These are phyloP conservation scores for Penicillium atrosanguineum DNA, from an alignment of 495 filamentous ascomycete genomes.

Conservation along the genomic window DNA sequence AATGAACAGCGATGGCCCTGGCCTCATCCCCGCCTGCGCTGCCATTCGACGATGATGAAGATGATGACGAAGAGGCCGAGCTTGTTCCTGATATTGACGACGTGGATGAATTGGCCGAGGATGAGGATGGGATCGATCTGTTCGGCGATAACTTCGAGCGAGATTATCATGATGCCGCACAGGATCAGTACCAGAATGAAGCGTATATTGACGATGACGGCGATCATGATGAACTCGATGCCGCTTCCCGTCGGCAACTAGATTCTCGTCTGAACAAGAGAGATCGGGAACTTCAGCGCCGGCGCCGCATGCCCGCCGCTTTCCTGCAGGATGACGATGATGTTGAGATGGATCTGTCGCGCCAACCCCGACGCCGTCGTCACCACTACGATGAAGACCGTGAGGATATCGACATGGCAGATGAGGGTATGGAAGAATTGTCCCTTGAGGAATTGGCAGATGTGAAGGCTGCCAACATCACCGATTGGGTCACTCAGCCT, in stretches of 20 bases:
- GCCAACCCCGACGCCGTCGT: slow-evolving; percentile 74
- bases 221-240: slow-evolving; percentile 71
- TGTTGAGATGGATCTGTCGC: slow-evolving; percentile 74
- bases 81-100: slow-evolving; percentile 84
- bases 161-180: slow-evolving; percentile 66
- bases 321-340: slow-evolving; percentile 91
- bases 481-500: slow-evolving; percentile 90
- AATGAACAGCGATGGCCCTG: slow-evolving; percentile 22
- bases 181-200: slow-evolving; percentile 63
- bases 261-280: slow-evolving; percentile 80
- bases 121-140: slow-evolving; percentile 89
- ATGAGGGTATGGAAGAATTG: slow-evolving; percentile 91
- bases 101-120: slow-evolving; percentile 92
- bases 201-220: slow-evolving; percentile 77
- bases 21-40: slow-evolving; percentile 50
- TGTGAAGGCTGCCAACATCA: slow-evolving; percentile 87
- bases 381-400: slow-evolving; percentile 91
- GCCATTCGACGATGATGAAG: slow-evolving; percentile 63
- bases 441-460: slow-evolving; percentile 88
- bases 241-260: slow-evolving; percentile 68
- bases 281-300: slow-evolving; percentile 74
- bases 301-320: slow-evolving; percentile 73
- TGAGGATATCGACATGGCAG: slow-evolving; percentile 84
- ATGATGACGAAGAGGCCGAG: slow-evolving; percentile 72
- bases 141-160: slow-evolving; percentile 87